Conservation (phyloP, 495 filamentous ascomycete species). For the Podospora didyma region DNA sequence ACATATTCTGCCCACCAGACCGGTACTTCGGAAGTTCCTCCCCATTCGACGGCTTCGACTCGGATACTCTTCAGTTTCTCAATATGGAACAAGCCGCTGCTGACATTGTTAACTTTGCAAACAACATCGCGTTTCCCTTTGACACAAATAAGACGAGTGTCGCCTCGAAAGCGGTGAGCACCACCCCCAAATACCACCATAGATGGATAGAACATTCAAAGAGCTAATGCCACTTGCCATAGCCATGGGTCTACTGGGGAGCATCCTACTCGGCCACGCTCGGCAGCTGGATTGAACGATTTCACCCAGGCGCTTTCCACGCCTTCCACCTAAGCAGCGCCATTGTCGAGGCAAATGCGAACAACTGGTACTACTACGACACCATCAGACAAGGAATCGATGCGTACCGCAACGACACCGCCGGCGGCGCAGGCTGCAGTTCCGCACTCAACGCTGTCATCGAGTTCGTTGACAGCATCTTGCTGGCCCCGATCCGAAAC, state of each 20-base stretch:
- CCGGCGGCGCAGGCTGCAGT: slow-evolving; percentile 46
- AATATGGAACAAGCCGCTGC: slow-evolving; percentile 57
- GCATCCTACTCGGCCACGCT: slow-evolving; percentile 63
- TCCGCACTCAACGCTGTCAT: slow-evolving; percentile 50
- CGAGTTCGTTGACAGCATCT: slow-evolving; percentile 51
- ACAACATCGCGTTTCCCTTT: slow-evolving; percentile 54
- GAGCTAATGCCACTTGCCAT: too few relatives aligned
- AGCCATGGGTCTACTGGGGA: slow-evolving; percentile 59
- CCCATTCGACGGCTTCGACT: slow-evolving; percentile 51
- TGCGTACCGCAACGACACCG: slow-evolving; percentile 28
- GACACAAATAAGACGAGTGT: slow-evolving; percentile 47
- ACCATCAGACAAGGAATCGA: slow-evolving; percentile 55
- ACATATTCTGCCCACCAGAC: slow-evolving; percentile 26
- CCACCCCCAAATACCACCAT: too few relatives aligned
- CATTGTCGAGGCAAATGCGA: slow-evolving; percentile 54
- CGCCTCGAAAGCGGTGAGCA: slow-evolving; percentile 40
- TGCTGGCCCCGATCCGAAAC: slow-evolving; percentile 19
- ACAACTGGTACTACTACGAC: slow-evolving; percentile 65
- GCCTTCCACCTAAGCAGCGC: slow-evolving; percentile 62
- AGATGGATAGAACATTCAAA: too few relatives aligned
- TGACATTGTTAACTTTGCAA: slow-evolving; percentile 60
- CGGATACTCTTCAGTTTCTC: slow-evolving; percentile 56
- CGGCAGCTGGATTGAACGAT: slow-evolving; percentile 56
- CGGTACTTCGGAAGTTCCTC: slow-evolving; percentile 60
- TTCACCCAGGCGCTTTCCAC: slow-evolving; percentile 62